phyloP scores from a whole-genome alignment of 2,329 filamentous ascomycete species.

The Colletotrichum sp. region DNA sequence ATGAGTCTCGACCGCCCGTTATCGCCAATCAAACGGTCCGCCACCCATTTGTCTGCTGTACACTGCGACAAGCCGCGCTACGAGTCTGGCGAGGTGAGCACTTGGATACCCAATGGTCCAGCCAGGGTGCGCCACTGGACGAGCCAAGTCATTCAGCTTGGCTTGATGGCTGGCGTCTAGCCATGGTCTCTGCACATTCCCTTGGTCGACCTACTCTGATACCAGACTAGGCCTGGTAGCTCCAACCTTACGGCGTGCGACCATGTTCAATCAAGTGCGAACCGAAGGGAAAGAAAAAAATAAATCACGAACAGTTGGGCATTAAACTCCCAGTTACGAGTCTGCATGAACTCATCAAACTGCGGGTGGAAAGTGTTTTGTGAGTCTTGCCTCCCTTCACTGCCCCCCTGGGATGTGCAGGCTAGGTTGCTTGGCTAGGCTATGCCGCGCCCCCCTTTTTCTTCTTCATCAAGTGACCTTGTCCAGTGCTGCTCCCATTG shows the following conservation, averaged over 20 bases:
- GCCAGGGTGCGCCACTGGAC: background rate
- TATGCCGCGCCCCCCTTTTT: background rate
- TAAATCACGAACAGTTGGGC: background rate
- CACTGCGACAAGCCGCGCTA: background rate
- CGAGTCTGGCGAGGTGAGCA: background rate
- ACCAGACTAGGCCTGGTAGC: background rate
- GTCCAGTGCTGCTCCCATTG: background rate
- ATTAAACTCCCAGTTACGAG: too few species aligned
- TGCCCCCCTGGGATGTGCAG: background rate
- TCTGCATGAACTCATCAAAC: background rate
- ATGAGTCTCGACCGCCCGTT: background rate
- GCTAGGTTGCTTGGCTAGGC: background rate
- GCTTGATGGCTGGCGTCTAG: slow-evolving; percentile 14
- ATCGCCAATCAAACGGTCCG: background rate
- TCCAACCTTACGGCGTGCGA: background rate
- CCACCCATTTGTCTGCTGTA: background rate
- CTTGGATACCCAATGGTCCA: background rate
- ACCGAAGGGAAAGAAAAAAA: background rate
- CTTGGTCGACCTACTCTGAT: background rate
- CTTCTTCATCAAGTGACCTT: background rate
- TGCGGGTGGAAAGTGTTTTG: background rate
- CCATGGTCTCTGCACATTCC: background rate
- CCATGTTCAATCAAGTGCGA: background rate
- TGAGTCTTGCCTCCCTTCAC: background rate
- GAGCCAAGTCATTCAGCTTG: background rate